phyloP scores from a whole-genome alignment of 441 rosid species.

The Sinapis alba region DNA sequence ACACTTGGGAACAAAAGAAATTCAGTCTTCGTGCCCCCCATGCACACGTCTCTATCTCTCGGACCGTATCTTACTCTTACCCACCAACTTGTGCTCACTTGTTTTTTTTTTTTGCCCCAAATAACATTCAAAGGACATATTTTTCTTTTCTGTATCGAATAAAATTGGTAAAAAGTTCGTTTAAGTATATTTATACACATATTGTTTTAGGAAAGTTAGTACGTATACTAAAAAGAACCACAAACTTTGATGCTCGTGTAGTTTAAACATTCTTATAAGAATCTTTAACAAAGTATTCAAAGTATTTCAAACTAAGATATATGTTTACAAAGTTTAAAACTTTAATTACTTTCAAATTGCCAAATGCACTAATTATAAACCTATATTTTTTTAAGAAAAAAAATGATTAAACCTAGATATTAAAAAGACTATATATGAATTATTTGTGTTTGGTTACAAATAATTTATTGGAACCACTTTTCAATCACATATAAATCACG shows the following conservation, averaged over 20 bases:
- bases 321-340: not conserved
- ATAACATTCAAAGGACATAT: not conserved
- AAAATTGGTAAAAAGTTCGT: not conserved
- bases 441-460: not conserved
- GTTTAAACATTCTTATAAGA: not conserved
- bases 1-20: slow-evolving; percentile 32
- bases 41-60: slow-evolving; percentile 42
- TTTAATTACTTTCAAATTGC: not conserved
- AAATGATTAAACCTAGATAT: not conserved
- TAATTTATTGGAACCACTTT: not conserved
- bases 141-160: not conserved
- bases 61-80: slow-evolving; percentile 31
- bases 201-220: slow-evolving; percentile 8
- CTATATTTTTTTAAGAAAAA: not conserved
- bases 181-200: not conserved
- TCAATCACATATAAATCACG: not conserved
- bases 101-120: slow-evolving; percentile 25
- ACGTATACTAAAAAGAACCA: slow-evolving; percentile 10
- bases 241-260: slow-evolving; percentile 1
- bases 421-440: not conserved
- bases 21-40: slow-evolving; percentile 45
- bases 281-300: slow-evolving; percentile 2
- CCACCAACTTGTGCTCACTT: slow-evolving; percentile 26
- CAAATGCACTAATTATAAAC: not conserved
- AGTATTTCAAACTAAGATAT: not conserved